These are phyloP conservation scores for Aphanomyces astaci DNA, from an alignment of 352 stramenopile species.

Conservation along the genomic window DNA sequence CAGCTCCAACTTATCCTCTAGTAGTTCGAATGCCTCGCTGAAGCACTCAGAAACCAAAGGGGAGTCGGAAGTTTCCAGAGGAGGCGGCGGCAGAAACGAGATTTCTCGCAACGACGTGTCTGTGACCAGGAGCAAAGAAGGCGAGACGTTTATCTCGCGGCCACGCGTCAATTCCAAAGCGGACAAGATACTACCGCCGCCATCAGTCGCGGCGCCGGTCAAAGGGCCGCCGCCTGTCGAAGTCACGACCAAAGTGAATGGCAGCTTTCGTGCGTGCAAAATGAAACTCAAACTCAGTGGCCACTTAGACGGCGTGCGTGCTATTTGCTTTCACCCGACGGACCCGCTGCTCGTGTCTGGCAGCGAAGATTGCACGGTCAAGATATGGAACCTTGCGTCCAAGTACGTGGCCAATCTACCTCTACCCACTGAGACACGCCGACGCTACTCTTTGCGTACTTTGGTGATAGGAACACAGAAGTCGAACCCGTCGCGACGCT, in stretches of 20 bases:
- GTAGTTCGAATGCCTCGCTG: slow-evolving; percentile 28
- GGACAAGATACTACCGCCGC: neutral
- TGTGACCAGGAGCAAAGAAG: slow-evolving; percentile 20
- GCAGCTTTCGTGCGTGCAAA: slow-evolving; percentile 61
- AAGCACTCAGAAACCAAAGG: slow-evolving; percentile 37
- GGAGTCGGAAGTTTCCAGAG: slow-evolving; percentile 33
- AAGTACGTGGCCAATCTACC: slow-evolving; percentile 17
- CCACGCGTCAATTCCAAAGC: slow-evolving; percentile 62
- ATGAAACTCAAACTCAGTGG: slow-evolving; percentile 79
- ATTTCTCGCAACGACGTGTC: slow-evolving; percentile 19
- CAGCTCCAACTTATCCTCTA: slow-evolving; percentile 32
- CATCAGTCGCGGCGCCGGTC: neutral
- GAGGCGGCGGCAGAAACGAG: neutral
- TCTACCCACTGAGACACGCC: no score
- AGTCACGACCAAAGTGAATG: slow-evolving; percentile 19
- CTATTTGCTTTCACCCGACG: slow-evolving; percentile 70
- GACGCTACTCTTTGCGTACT: no score
- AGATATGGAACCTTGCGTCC: slow-evolving; percentile 66
- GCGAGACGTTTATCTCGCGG: slow-evolving; percentile 41
- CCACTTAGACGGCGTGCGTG: slow-evolving; percentile 76
- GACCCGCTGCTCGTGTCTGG: slow-evolving; percentile 74
- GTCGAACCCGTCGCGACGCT: slow-evolving; percentile 72
- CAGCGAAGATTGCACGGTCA: slow-evolving; percentile 74
- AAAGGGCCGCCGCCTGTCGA: slow-evolving; percentile 3
- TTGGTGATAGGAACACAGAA: slow-evolving; percentile 45